Evolutionary conservation across 2,329 filamentous ascomycete genomes (phyloP).

Genomic region (Aureobasidium melanogenum): DNA sequence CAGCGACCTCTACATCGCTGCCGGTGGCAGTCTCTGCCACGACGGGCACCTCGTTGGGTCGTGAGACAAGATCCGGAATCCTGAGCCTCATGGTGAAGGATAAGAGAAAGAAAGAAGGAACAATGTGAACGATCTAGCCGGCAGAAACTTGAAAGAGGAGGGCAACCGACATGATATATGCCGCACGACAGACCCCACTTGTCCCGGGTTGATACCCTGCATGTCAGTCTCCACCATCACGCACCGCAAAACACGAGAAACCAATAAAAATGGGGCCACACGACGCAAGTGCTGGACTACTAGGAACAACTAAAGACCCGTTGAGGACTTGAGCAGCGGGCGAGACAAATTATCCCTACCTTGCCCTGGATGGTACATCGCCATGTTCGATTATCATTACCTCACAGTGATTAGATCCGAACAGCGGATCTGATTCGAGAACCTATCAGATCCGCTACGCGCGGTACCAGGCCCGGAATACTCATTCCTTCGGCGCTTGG

Average conservation of each 20-base stretch:
- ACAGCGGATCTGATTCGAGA: not conserved
- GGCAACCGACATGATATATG: not conserved
- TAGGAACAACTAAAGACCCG: not conserved
- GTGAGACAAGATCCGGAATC: not conserved
- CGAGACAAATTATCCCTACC: not conserved
- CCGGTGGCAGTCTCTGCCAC: not conserved
- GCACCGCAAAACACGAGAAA: not conserved
- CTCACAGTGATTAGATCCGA: not conserved
- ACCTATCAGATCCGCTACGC: slow-evolving; percentile 3
- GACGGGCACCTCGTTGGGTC: not conserved
- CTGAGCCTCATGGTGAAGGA: slow-evolving; percentile 12
- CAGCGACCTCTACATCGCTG: slow-evolving; percentile 8
- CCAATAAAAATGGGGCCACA: not conserved
- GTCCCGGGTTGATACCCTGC: not conserved
- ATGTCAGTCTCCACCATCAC: not conserved
- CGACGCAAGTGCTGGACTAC: not conserved
- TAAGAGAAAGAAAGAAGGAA: not conserved
- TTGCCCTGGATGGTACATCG: not conserved
- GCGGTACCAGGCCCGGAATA: not conserved
- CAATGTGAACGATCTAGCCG: not conserved
- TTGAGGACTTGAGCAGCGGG: not conserved
- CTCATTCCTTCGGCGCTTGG: slow-evolving; percentile 3
- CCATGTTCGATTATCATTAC: not conserved
- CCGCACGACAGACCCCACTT: not conserved
- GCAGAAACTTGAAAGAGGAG: not conserved